phyloP scores from a whole-genome alignment of 78 protist species.

The Salpingoeca rosetta region DNA sequence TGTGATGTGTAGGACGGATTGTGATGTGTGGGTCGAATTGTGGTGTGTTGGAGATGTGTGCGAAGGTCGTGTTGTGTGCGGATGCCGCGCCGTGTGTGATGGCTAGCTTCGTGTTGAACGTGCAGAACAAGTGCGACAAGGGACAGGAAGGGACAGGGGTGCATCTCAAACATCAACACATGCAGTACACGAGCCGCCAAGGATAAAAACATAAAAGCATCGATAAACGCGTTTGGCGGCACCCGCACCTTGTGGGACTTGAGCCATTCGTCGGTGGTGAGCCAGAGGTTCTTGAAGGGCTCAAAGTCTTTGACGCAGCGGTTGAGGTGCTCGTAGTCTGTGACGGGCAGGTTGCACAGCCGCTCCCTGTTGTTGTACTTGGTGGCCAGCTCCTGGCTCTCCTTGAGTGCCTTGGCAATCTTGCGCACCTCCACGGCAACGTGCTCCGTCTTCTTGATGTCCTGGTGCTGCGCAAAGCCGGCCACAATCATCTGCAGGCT shows the following conservation, averaged over 20 bases:
- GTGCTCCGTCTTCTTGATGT: constrained; percentile 17
- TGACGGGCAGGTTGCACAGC: constrained; percentile 29
- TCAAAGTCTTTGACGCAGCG: constrained; percentile 44
- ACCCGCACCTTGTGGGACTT: constrained; percentile 14
- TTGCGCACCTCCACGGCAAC: constrained; percentile 19
- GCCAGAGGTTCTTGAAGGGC: constrained; percentile 65
- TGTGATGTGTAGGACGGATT: too few species aligned
- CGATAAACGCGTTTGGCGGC: too few species aligned
- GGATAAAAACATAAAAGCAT: too few species aligned
- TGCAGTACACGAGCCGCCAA: too few species aligned
- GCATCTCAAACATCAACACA: too few species aligned
- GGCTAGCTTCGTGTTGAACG: too few species aligned
- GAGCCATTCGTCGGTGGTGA: constrained; percentile 54
- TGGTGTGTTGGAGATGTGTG: too few species aligned
- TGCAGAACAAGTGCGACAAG: too few species aligned
- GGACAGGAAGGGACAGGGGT: too few species aligned
- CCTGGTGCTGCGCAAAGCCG: constrained; percentile 12
- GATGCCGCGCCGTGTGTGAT: too few species aligned
- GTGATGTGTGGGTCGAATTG: too few species aligned
- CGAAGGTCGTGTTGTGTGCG: too few species aligned
- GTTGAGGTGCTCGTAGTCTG: constrained; percentile 36
- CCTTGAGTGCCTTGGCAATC: constrained; percentile 13
- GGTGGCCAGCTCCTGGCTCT: not conserved
- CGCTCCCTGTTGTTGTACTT: constrained; percentile 39
- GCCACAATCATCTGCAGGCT: constrained; percentile 6